Evolutionary conservation across 2,329 filamentous ascomycete species (phyloP).

Genomic region (Penicillium freii): DNA sequence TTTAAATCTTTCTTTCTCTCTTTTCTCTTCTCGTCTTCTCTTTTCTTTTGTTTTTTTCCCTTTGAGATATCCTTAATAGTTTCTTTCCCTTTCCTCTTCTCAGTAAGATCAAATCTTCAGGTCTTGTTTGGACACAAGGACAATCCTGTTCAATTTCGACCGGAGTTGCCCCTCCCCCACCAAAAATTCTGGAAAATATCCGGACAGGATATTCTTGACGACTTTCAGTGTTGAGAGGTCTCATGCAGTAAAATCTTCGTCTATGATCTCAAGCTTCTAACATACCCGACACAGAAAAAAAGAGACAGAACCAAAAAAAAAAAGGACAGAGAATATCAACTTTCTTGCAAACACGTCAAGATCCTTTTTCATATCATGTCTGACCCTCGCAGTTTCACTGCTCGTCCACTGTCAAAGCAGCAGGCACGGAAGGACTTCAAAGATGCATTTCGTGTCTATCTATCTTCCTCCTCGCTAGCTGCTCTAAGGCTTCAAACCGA

Average conservation of each 20-base stretch:
- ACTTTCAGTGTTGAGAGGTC: neutral
- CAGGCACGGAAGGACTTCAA: conserved; percentile 50
- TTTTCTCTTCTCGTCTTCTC: neutral
- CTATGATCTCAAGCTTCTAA: neutral
- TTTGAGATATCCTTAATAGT: neutral
- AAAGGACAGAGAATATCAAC: neutral
- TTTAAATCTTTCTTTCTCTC: neutral
- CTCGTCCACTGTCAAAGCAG: conserved; percentile 54
- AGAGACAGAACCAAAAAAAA: neutral
- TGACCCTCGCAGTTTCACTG: conserved; percentile 48
- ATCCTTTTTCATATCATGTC: conserved; percentile 30
- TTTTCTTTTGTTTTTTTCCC: no score
- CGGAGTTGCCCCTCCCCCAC: conserved; percentile 8
- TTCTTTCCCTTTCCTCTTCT: neutral
- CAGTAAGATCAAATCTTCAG: neutral
- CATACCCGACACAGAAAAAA: neutral
- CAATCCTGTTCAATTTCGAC: neutral
- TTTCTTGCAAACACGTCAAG: neutral
- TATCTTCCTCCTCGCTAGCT: conserved; percentile 57
- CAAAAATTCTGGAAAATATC: neutral
- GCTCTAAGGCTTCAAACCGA: conserved; percentile 56
- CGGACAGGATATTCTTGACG: neutral
- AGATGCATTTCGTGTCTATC: conserved; percentile 59
- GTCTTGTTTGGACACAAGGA: neutral
- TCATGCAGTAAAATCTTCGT: neutral